Conservation (phyloP, 176 grass and related monocot species). For the Pharus latifolius region DNA sequence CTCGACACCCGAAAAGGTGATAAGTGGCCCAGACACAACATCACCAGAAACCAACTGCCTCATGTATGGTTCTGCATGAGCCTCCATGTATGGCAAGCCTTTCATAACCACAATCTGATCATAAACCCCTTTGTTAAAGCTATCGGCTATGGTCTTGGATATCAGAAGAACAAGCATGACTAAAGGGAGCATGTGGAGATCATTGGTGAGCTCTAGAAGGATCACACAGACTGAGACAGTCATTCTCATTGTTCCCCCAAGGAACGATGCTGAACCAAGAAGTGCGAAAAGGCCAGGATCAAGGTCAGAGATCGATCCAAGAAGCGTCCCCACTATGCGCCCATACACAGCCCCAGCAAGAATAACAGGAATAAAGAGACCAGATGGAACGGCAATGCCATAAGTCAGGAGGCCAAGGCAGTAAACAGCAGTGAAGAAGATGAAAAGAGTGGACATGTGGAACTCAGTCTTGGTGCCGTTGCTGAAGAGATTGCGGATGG, state of each 20-base stretch:
- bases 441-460: slow-evolving; percentile 49
- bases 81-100: slow-evolving; percentile 86
- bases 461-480: slow-evolving; percentile 47
- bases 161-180: slow-evolving; percentile 92
- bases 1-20: slow-evolving; percentile 71
- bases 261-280: slow-evolving; percentile 74
- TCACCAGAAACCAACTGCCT: slow-evolving; percentile 65
- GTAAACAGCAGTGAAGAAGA: slow-evolving; percentile 68
- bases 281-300: slow-evolving; percentile 77
- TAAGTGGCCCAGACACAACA: slow-evolving; percentile 57
- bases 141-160: slow-evolving; percentile 81
- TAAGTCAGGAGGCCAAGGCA: slow-evolving; percentile 70
- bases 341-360: slow-evolving; percentile 74
- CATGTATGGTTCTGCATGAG: slow-evolving; percentile 93
- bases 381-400: slow-evolving; percentile 72
- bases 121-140: slow-evolving; percentile 82
- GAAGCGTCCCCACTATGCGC: slow-evolving; percentile 59
- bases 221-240: slow-evolving; percentile 90
- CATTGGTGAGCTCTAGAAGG: slow-evolving; percentile 81
- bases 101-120: slow-evolving; percentile 87
- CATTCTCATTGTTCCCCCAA: slow-evolving; percentile 92
- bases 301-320: slow-evolving; percentile 52
- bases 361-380: slow-evolving; percentile 92
- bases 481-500: slow-evolving; percentile 90
- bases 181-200: slow-evolving; percentile 73